Base-by-base conservation (phyloP, 1,284 basidiomycete genomes). In the Cutaneotrichosporon mucoides region DNA sequence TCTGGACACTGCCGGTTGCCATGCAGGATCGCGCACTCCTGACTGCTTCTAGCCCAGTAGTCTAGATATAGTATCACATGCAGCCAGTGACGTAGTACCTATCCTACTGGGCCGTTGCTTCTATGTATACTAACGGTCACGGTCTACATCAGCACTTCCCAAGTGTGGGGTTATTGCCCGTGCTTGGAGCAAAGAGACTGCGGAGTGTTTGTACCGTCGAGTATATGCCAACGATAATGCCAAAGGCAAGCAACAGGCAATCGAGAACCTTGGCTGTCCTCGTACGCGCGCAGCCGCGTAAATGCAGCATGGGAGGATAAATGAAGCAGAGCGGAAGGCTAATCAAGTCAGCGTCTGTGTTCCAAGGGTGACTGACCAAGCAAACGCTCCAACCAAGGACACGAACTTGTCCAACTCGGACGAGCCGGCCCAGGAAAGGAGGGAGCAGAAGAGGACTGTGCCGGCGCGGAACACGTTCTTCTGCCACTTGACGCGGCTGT, bases 381-480 rank as follows among this genome's bases (percentile, higher is more conserved):
- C 94, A 70, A 96, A 90, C 68, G 89, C 89, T 16, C 95, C 95
- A 60, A 99, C 85, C 67, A 99, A 85, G 12, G 90, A 85, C 12
- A 99, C 95, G 74, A 98, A 98, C 80, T 98, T 98, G 81, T 99
- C 96, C 55, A 99, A 79, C 78, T 97, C 93, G 46, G 82, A 83
- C 24, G 93, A 92, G 12, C 95, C 95, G 5, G 83, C 80, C 85
- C 88, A 94, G 59, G 89, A 90, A 61, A 96, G 79, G 24, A 83
- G 73, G 1, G 88, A 87, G 76, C 90, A 92, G 59, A 86, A 79
- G 60, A 88, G 75, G 41, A 97, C 92, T 60, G 88, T 84, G 11
- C 80, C 73, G 57, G 87, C 88, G 54, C 96, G 83, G 82, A 98
- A 95, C 33, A 84, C 71, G 72, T 99, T 99, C 86, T 99, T 99